A percentile compares a stretch with the other conserved stretches of the same genome.
Evolutionary conservation across 2,329 filamentous ascomycete genomes (phyloP).

Genomic region (Fusarium tuaranense): DNA sequence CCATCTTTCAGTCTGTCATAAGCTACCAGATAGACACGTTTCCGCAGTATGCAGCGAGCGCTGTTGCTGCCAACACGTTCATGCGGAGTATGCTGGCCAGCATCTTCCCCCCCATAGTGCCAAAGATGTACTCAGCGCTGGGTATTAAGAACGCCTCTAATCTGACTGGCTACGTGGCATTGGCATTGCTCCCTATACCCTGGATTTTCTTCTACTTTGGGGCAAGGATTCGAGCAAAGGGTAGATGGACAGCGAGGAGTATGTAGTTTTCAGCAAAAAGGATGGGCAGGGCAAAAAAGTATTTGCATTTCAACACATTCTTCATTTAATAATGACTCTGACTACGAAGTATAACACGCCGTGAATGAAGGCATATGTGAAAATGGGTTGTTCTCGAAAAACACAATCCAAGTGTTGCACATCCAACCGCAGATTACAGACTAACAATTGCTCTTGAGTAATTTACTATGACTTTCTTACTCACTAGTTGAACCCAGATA

Average conservation of each 20-base stretch:
- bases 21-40: not conserved
- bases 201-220: not conserved
- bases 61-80: not conserved
- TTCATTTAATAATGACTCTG: too few species aligned
- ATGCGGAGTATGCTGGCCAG: not conserved
- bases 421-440: too few species aligned
- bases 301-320: too few species aligned
- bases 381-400: too few species aligned
- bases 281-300: not conserved
- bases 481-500: not conserved
- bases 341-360: too few species aligned
- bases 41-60: not conserved
- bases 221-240: not conserved
- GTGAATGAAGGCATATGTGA: too few species aligned
- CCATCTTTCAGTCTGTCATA: not conserved
- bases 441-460: not conserved
- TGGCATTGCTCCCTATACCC: not conserved
- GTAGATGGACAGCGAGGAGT: not conserved
- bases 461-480: not conserved
- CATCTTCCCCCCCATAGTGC: not conserved
- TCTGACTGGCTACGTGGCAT: not conserved
- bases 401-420: too few species aligned
- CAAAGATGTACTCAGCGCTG: not conserved
- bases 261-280: not conserved
- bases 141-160: not conserved